Base-by-base conservation (phyloP, 2,329 filamentous ascomycete species). In the Knufia petricola region DNA sequence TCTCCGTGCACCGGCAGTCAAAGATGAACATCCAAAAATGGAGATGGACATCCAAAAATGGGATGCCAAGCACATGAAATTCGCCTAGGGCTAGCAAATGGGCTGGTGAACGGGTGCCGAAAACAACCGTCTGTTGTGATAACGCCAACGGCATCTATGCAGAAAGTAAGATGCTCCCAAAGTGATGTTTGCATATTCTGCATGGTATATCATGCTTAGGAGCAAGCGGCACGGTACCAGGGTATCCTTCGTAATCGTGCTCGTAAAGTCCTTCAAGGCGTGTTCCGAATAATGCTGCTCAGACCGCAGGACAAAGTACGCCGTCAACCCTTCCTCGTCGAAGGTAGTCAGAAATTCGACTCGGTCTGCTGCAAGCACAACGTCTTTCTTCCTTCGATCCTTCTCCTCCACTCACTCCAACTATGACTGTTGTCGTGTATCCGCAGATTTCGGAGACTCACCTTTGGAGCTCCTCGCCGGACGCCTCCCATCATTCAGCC, bases 131-230 rank as follows among this genome's bases (percentile, higher is more conserved):
- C 44, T 47, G 30, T 47, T 47, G 44, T 37, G 12, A 24, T 39
- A 39, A 47, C 32, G 34, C 24, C 20, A 47, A 47, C 23, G 32
- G 39, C 38, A 47, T 26, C 34, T 38, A 47, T 28, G 20, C 32
- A 38, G 44, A 19, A 47, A 28, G 20, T 26, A 4, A 19, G n/a
- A 15, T 20, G 21, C 44, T 46, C 34, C 44, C 34, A 38, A 26
- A 20, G 21, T 39, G 4, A 19, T 38, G 20, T 39, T 32, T 24
- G 44, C 32, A 47, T 46, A 21, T 34, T 46, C 31, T 23, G 42
- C 28, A 34, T 24, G 42, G 37, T 36, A 23, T 34, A 28, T 42
- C 39, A 42, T 42, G 39, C 21, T 26, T 26, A 28, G 39, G 39
- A 42, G 39, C 21, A 42, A 42, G 39, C 24, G 24, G 39, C 23